Percentiles rank a stretch among this genome's conserved stretches.
Conservation (phyloP, 2,329 filamentous ascomycete genomes). For the Scytalidium sp. region DNA sequence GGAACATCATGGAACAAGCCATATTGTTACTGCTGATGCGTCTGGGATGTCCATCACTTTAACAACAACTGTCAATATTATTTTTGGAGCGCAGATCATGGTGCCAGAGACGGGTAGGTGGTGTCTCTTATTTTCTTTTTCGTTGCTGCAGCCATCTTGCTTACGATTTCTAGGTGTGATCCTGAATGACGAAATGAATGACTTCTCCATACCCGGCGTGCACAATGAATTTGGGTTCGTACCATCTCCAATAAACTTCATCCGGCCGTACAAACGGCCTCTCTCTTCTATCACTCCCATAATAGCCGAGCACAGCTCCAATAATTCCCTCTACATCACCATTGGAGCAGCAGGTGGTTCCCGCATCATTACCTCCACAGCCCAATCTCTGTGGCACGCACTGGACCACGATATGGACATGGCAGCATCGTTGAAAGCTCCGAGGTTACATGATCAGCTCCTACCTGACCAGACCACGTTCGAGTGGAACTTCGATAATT, state of each 20-base stretch:
- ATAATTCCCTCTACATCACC: conserved; percentile 63
- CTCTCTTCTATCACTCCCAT: conserved; percentile 79
- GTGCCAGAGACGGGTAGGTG: conserved; percentile 75
- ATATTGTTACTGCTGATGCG: conserved; percentile 68
- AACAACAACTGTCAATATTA: conserved; percentile 84
- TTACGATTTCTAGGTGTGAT: conserved; percentile 18
- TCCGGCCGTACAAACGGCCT: conserved; percentile 77
- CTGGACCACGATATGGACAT: conserved; percentile 62
- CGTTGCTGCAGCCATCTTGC: neutral
- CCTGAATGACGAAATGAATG: conserved; percentile 64
- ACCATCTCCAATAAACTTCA: conserved; percentile 76
- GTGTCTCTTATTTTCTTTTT: conserved; percentile 11
- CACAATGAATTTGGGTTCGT: conserved; percentile 83
- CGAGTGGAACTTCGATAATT: conserved; percentile 67
- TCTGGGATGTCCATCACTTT: conserved; percentile 74
- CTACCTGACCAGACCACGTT: conserved; percentile 67
- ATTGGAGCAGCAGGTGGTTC: conserved; percentile 79
- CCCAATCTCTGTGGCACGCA: conserved; percentile 71
- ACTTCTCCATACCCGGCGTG: conserved; percentile 80
- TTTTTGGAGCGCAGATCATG: conserved; percentile 78
- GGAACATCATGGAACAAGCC: conserved; percentile 71
- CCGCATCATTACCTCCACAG: conserved; percentile 76
- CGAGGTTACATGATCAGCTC: conserved; percentile 79
- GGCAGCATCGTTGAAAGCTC: conserved; percentile 58
- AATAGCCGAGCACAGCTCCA: conserved; percentile 63